These are phyloP conservation scores for Sclerotinia trifoliorum DNA, from an alignment of 2,329 filamentous ascomycete species.

Conservation along the genomic window DNA sequence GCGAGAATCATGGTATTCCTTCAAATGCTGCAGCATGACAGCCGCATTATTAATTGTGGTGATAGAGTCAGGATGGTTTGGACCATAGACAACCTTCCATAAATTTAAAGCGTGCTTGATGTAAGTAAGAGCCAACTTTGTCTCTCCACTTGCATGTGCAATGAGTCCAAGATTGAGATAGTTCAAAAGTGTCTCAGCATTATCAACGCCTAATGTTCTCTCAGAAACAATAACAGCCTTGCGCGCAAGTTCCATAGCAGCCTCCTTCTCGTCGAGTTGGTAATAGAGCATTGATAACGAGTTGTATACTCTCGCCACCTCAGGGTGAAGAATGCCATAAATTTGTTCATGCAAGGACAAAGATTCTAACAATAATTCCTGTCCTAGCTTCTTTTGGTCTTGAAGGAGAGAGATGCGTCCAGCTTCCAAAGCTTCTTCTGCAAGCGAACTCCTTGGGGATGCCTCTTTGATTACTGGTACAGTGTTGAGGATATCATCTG, in stretches of 20 bases:
- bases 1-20: slow-evolving; percentile 91
- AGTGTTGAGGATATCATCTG: slow-evolving; percentile 86
- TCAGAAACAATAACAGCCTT: slow-evolving; percentile 97
- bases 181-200: slow-evolving; percentile 87
- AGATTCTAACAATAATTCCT: slow-evolving; percentile 93
- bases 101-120: slow-evolving; percentile 90
- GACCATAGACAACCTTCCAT: slow-evolving; percentile 96
- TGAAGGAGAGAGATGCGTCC: slow-evolving; percentile 95
- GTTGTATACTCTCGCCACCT: slow-evolving; percentile 94
- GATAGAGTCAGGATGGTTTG: slow-evolving; percentile 93
- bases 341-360: slow-evolving; percentile 97
- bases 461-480: slow-evolving; percentile 97
- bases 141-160: slow-evolving; percentile 88
- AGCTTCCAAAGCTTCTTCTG: slow-evolving; percentile 93
- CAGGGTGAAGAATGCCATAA: slow-evolving; percentile 93
- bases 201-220: slow-evolving; percentile 89
- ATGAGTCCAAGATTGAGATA: slow-evolving; percentile 96
- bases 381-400: slow-evolving; percentile 90
- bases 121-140: slow-evolving; percentile 80
- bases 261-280: slow-evolving; percentile 95
- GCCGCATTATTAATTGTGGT: slow-evolving; percentile 98
- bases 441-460: slow-evolving; percentile 81
- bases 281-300: slow-evolving; percentile 95
- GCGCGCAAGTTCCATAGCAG: slow-evolving; percentile 88
- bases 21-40: slow-evolving; percentile 95